A percentile compares a stretch with the other conserved stretches of the same genome.
Conservation (phyloP, 169 alveolate species). For the Plasmodium billcollinsi region DNA sequence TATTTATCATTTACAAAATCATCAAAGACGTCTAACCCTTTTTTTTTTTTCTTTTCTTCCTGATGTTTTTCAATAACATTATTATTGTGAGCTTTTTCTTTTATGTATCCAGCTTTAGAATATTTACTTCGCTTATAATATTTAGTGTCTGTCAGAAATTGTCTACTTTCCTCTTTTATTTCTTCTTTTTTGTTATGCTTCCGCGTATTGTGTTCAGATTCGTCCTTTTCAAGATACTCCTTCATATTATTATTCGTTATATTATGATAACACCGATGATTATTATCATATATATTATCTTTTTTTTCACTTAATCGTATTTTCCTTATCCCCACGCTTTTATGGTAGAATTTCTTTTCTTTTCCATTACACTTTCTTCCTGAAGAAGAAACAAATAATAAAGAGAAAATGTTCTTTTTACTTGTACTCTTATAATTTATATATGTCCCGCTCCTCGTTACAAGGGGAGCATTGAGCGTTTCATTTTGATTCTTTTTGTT, state of each 20-base stretch:
- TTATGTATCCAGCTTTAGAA: conserved; percentile 68
- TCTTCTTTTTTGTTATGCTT: background rate
- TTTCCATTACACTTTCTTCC: too few relatives aligned
- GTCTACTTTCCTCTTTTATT: background rate
- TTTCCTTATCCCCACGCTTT: background rate
- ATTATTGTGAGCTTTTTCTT: background rate
- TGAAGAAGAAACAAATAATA: too few relatives aligned
- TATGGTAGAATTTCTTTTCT: too few relatives aligned
- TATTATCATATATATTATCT: background rate
- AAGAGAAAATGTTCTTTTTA: too few relatives aligned
- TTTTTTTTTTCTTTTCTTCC: too few relatives aligned
- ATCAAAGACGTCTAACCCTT: background rate
- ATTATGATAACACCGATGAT: too few relatives aligned
- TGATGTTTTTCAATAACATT: background rate
- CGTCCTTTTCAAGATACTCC: too few relatives aligned
- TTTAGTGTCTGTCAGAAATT: conserved; percentile 63
- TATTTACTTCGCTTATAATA: conserved; percentile 71
- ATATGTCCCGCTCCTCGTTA: too few relatives aligned
- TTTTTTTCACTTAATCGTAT: background rate
- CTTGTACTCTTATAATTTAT: too few relatives aligned
- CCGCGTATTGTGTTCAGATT: background rate
- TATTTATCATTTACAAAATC: conserved; percentile 5
- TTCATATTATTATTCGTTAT: too few relatives aligned
- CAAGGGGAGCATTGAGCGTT: too few relatives aligned
- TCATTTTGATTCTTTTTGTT: too few relatives aligned